Evolutionary conservation across 441 rosid species (phyloP).

Genomic region (Populus hybrid): DNA sequence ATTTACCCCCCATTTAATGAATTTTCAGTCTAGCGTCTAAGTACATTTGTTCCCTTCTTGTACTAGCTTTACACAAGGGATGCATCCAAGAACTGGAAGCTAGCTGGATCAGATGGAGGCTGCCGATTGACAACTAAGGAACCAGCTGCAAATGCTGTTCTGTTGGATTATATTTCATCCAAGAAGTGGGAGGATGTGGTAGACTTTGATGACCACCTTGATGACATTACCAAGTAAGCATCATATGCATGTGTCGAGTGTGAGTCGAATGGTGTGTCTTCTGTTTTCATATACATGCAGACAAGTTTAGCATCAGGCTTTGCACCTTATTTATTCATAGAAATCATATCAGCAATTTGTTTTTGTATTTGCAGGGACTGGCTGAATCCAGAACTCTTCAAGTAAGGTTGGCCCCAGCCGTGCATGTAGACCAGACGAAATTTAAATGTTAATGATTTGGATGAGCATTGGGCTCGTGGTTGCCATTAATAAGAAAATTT

Average conservation of each 20-base stretch:
- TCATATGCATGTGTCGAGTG: neutral
- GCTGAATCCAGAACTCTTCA: constrained; percentile 85
- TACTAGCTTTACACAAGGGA: constrained; percentile 75
- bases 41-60: constrained; percentile 13
- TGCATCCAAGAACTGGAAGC: constrained; percentile 87
- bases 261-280: neutral
- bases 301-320: neutral
- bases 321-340: neutral
- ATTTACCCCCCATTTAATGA: neutral
- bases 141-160: constrained; percentile 72
- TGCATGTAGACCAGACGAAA: neutral
- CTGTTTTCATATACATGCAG: neutral
- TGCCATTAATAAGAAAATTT: neutral
- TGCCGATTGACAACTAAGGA: constrained; percentile 64
- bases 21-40: neutral
- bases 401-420: constrained; percentile 30
- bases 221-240: constrained; percentile 79
- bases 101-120: constrained; percentile 62
- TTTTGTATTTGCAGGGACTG: constrained; percentile 67
- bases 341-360: neutral
- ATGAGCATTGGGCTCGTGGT: neutral
- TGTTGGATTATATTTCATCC: constrained; percentile 68
- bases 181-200: constrained; percentile 79
- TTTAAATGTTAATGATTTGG: constrained; percentile 8
- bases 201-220: constrained; percentile 94